A percentile compares a stretch with the other conserved stretches of the same genome.
phyloP scores from a whole-genome alignment of 148 eudicot species.

The Amaranthus hypochondriacus region DNA sequence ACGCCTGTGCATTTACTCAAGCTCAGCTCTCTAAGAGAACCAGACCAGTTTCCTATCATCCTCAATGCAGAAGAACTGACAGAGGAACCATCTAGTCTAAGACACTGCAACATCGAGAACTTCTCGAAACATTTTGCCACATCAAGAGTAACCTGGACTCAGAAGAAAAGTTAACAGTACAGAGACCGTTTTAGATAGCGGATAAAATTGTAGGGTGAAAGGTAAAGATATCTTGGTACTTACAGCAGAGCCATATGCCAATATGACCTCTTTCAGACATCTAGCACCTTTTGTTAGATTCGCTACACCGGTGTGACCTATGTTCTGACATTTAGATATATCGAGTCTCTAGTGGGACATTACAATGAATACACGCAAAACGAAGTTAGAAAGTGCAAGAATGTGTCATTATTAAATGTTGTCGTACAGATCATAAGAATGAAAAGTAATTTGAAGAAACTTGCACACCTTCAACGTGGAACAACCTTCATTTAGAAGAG shows the following conservation, averaged over 20 bases:
- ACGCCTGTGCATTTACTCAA: constrained; percentile 75
- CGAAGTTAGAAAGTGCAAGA: background rate
- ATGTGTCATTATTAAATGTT: background rate
- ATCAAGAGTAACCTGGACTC: constrained; percentile 58
- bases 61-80: constrained; percentile 65
- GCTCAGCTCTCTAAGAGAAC: constrained; percentile 63
- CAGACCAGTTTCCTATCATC: constrained; percentile 59
- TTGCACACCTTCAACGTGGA: constrained; percentile 46
- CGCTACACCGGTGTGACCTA: constrained; percentile 58
- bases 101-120: constrained; percentile 50
- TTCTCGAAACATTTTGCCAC: constrained; percentile 53
- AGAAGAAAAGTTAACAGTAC: background rate
- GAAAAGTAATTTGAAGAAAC: background rate
- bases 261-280: constrained; percentile 37
- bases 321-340: constrained; percentile 62
- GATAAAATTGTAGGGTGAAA: background rate
- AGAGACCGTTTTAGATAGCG: background rate
- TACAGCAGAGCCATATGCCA: constrained; percentile 68
- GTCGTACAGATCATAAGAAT: background rate
- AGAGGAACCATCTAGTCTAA: constrained; percentile 66
- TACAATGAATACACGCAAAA: background rate
- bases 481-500: constrained; percentile 47
- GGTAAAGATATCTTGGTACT: constrained; percentile 14
- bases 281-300: constrained; percentile 44
- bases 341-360: constrained; percentile 49